phyloP scores from a whole-genome alignment of 352 stramenopile genomes.

The Pythium diclinum region DNA sequence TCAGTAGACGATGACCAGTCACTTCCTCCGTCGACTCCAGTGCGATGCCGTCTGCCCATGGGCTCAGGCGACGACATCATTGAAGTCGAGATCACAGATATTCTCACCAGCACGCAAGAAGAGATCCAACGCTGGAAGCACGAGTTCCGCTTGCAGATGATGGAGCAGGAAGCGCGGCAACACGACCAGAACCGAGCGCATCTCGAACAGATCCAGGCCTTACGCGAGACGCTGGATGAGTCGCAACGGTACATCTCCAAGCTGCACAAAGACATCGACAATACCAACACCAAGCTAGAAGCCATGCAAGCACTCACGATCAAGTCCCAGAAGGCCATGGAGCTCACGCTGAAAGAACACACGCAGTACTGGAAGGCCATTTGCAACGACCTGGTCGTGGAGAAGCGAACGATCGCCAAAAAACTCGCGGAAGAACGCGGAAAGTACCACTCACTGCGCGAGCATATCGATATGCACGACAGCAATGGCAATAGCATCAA shows the following conservation, averaged over 20 bases:
- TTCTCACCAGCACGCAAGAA: conserved; percentile 25
- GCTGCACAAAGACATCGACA: conserved; percentile 17
- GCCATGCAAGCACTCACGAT: conserved; percentile 17
- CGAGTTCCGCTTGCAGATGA: conserved; percentile 28
- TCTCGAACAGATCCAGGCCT: conserved; percentile 24
- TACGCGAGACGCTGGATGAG: conserved; percentile 19
- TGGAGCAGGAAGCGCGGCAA: conserved; percentile 25
- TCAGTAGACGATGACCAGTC: conserved; percentile 9
- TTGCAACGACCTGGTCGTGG: conserved; percentile 27
- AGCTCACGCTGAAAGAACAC: conserved; percentile 26
- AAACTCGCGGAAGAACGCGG: conserved; percentile 25
- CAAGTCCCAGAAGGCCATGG: conserved; percentile 27
- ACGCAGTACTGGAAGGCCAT: conserved; percentile 30
- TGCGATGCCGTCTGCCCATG: not conserved
- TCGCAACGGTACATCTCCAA: conserved; percentile 23
- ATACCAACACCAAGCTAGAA: conserved; percentile 27
- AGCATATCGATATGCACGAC: conserved; percentile 28
- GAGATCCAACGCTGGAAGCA: conserved; percentile 29
- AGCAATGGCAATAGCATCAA: conserved; percentile 5
- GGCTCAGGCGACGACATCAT: conserved; percentile 24
- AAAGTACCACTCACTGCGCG: conserved; percentile 26
- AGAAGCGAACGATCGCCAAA: conserved; percentile 25
- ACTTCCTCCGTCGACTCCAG: conserved; percentile 1
- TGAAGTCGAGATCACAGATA: conserved; percentile 29
- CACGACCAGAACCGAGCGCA: conserved; percentile 24